These are phyloP conservation scores for Lignosus rhinocerotis DNA, from an alignment of 1,284 basidiomycete species.

Conservation along the genomic window DNA sequence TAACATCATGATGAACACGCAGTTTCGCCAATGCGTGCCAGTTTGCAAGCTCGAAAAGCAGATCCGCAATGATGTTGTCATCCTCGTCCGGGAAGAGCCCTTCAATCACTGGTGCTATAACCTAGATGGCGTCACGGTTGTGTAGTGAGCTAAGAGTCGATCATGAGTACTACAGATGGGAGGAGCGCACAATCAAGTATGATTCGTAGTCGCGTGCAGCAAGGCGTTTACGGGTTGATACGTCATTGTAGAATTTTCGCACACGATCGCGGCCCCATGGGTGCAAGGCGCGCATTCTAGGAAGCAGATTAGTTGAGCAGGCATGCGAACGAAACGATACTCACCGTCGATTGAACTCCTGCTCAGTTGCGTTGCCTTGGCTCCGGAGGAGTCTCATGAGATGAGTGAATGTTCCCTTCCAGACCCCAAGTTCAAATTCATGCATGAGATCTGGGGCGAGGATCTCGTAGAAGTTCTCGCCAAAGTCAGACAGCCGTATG, in stretches of 20 bases:
- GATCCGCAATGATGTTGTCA: conserved; percentile 23
- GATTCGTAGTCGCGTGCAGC: conserved; percentile 34
- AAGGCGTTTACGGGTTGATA: conserved; percentile 29
- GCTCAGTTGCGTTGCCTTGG: conserved; percentile 27
- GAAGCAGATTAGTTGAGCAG: no score
- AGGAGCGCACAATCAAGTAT: conserved; percentile 30
- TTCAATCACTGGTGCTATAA: conserved; percentile 32
- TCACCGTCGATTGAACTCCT: conserved; percentile 22
- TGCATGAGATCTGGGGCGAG: conserved; percentile 40
- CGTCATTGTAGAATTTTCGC: conserved; percentile 27
- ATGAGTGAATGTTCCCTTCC: conserved; percentile 21
- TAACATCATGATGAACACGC: conserved; percentile 30
- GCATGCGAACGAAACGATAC: no score
- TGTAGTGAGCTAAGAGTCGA: background rate
- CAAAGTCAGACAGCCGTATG: conserved; percentile 12
- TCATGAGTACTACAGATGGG: background rate
- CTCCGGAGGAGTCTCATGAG: conserved; percentile 7
- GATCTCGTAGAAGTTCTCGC: conserved; percentile 32
- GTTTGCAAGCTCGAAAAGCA: conserved; percentile 29
- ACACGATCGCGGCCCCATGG: conserved; percentile 32
- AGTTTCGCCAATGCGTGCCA: conserved; percentile 38
- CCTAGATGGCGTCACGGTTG: no score
- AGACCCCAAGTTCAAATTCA: conserved; percentile 40
- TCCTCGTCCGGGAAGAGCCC: conserved; percentile 26
- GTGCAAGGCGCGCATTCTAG: conserved; percentile 29